Percentiles rank a stretch among this genome's conserved stretches.
Evolutionary conservation across 495 filamentous ascomycete genomes (phyloP).

Genomic region (Talaromyces stipitatus): DNA sequence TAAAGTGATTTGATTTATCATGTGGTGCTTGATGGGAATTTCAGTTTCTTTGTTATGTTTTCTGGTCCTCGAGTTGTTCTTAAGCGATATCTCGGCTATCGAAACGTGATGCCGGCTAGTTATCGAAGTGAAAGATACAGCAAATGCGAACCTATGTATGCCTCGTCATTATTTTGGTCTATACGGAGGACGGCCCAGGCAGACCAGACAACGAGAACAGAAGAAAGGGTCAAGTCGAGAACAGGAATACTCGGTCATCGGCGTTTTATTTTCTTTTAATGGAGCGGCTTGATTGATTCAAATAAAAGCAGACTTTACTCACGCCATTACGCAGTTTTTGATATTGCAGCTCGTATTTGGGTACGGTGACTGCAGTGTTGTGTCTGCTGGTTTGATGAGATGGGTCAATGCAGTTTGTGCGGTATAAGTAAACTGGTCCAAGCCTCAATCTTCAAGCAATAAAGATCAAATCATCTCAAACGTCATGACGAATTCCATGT

Average conservation of each 20-base stretch:
- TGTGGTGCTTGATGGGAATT: not conserved
- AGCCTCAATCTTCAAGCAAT: not conserved
- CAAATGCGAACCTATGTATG: not conserved
- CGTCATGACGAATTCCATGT: too few species aligned
- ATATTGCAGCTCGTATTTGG: not conserved
- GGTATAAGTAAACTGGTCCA: not conserved
- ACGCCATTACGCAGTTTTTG: not conserved
- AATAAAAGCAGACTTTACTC: not conserved
- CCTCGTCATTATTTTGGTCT: too few species aligned
- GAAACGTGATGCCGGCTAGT: not conserved
- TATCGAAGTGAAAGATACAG: not conserved
- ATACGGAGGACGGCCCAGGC: not conserved
- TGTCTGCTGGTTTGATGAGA: not conserved
- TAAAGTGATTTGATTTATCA: constrained; percentile 22
- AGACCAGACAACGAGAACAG: not conserved
- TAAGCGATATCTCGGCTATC: not conserved
- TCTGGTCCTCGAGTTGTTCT: not conserved
- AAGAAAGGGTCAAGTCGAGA: not conserved
- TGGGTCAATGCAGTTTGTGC: not conserved
- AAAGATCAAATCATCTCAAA: not conserved
- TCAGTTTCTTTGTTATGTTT: not conserved
- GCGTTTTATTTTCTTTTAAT: not conserved
- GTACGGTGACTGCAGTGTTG: not conserved
- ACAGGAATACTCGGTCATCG: not conserved
- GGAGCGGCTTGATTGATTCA: not conserved